Conservation (phyloP, 2,329 filamentous ascomycete genomes). For the Cordyceps javanica region DNA sequence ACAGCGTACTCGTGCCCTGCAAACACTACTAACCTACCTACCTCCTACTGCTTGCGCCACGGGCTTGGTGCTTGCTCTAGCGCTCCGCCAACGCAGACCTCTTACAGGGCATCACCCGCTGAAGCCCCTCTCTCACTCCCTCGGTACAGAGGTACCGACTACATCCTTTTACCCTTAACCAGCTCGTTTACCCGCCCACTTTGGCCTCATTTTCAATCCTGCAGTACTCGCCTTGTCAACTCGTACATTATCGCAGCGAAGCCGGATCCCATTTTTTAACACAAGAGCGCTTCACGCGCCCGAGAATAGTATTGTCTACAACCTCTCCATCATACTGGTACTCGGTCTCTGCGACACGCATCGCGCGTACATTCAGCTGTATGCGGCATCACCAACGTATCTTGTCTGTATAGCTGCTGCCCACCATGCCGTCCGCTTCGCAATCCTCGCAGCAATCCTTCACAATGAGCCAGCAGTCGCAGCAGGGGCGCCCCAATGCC, state of each 20-base stretch:
- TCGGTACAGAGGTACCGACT: neutral
- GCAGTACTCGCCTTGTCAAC: neutral
- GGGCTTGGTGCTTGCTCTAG: neutral
- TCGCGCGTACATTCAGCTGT: neutral
- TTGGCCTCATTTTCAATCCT: constrained; percentile 8
- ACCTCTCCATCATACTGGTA: neutral
- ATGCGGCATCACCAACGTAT: neutral
- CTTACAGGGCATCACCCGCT: constrained; percentile 1
- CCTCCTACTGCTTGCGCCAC: neutral
- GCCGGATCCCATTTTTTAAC: neutral
- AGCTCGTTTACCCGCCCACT: neutral
- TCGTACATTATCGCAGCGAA: neutral
- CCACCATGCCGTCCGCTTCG: constrained; percentile 34
- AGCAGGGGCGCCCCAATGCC: constrained; percentile 29
- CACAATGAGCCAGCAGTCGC: constrained; percentile 50
- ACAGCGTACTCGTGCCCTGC: neutral
- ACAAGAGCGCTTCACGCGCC: neutral
- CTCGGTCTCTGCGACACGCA: neutral
- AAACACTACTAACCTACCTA: neutral
- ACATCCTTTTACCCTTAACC: neutral
- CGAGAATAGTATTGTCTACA: neutral
- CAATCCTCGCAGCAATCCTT: constrained; percentile 53
- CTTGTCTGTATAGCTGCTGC: neutral
- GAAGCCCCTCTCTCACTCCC: constrained; percentile 1
- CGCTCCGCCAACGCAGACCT: neutral